Evolutionary conservation across 345 rosid species (phyloP).

Genomic region (Odontarrhena argentea): DNA sequence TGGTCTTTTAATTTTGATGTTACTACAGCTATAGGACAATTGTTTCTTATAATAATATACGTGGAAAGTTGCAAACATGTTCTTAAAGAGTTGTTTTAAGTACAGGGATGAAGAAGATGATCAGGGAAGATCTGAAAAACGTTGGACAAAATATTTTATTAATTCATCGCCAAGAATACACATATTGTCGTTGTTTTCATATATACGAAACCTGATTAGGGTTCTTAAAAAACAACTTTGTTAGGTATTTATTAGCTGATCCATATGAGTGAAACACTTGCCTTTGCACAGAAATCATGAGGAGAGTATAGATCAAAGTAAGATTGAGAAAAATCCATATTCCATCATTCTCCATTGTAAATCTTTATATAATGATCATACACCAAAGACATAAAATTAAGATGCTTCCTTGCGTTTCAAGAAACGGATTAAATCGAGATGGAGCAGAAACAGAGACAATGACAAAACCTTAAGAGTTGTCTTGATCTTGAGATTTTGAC

Average conservation of each 20-base stretch:
- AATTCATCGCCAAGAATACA: no score
- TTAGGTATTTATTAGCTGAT: neutral
- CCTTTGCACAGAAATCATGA: conserved; percentile 77
- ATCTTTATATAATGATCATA: conserved; percentile 46
- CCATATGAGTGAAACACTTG: no score
- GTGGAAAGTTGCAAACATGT: no score
- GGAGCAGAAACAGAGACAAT: conserved; percentile 1
- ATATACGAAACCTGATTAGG: conserved; percentile 24
- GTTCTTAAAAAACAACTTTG: neutral
- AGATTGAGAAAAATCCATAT: conserved; percentile 60
- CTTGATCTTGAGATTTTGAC: conserved; percentile 40
- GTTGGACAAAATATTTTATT: no score
- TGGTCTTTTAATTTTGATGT: no score
- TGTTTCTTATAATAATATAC: no score
- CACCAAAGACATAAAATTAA: neutral
- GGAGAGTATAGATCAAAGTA: conserved; percentile 82
- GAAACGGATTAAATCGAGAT: conserved; percentile 9
- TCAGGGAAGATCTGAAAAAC: no score
- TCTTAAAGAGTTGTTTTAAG: no score
- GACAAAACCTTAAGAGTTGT: conserved; percentile 56
- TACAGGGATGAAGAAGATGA: no score
- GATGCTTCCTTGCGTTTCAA: conserved; percentile 24
- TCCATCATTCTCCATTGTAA: conserved; percentile 86
- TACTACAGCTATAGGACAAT: no score
- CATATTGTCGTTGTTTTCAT: no score